These are phyloP conservation scores for Capillidium heterosporum DNA, from an alignment of 371 early-diverging fungal genomes.

Conservation along the genomic window DNA sequence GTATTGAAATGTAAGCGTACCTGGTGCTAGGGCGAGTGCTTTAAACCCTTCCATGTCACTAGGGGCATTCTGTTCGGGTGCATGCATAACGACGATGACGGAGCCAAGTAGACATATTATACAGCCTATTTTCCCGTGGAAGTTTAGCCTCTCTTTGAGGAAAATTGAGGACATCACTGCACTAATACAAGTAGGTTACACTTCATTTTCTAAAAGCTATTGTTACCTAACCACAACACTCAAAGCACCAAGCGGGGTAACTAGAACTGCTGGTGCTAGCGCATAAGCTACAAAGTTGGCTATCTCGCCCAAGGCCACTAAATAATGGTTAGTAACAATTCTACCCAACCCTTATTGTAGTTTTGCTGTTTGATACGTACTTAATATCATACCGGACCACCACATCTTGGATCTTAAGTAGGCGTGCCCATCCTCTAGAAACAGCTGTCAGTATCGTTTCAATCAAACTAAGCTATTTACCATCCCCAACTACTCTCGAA, in stretches of 20 bases:
- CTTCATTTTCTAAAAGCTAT: background rate
- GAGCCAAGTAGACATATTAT: conserved; percentile 82
- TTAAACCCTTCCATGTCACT: conserved; percentile 67
- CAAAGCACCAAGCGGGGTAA: conserved; percentile 90
- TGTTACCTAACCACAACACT: conserved; percentile 54
- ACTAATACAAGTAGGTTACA: conserved; percentile 16
- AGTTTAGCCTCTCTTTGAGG: conserved; percentile 65
- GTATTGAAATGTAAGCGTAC: conserved; percentile 14
- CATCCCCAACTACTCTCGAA: conserved; percentile 33
- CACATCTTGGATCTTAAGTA: conserved; percentile 73
- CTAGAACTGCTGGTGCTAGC: conserved; percentile 84
- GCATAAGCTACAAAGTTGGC: conserved; percentile 90
- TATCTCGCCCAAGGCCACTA: conserved; percentile 68
- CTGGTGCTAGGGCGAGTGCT: conserved; percentile 47
- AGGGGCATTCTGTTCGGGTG: conserved; percentile 73
- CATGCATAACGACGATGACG: conserved; percentile 72
- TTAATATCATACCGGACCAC: conserved; percentile 85
- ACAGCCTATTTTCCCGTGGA: conserved; percentile 79
- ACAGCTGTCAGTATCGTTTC: conserved; percentile 13
- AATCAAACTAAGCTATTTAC: background rate
- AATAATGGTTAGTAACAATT: background rate
- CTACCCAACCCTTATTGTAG: background rate
- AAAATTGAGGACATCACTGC: conserved; percentile 80
- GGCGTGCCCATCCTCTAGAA: conserved; percentile 63
- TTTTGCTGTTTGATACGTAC: conserved; percentile 17